Conservation (phyloP, 2,329 filamentous ascomycete species). For the Aspergillus neotritici region DNA sequence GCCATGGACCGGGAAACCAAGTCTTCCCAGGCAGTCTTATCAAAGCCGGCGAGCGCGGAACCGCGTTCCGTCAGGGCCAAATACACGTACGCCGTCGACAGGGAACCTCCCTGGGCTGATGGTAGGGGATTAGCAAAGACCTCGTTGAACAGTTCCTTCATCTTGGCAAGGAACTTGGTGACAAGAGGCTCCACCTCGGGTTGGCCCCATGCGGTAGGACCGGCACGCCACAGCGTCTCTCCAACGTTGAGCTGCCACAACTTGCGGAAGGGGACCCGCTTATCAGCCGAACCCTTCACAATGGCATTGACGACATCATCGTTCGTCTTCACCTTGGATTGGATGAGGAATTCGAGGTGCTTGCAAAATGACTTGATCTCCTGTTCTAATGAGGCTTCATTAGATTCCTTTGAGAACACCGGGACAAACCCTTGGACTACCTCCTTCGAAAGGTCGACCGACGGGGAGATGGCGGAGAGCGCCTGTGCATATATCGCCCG, state of each 20-base stretch:
- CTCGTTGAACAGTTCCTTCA: constrained; percentile 66
- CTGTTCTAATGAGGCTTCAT: constrained; percentile 71
- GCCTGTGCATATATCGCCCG: constrained; percentile 77
- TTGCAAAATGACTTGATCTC: constrained; percentile 67
- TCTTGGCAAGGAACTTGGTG: constrained; percentile 47
- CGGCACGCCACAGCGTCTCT: constrained; percentile 59
- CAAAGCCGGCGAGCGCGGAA: constrained; percentile 49
- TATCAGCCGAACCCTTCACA: constrained; percentile 77
- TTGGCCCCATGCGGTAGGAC: constrained; percentile 44
- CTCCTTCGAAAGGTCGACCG: constrained; percentile 58
- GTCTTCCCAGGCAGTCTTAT: constrained; percentile 45
- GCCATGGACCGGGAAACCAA: constrained; percentile 61
- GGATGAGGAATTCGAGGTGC: constrained; percentile 59
- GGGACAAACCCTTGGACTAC: constrained; percentile 61
- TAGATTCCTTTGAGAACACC: constrained; percentile 76
- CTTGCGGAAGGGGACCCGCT: constrained; percentile 69
- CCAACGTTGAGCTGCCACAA: constrained; percentile 74
- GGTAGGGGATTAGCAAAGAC: constrained; percentile 69
- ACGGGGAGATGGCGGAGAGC: constrained; percentile 60
- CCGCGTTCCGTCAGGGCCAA: constrained; percentile 56
- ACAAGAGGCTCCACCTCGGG: constrained; percentile 45
- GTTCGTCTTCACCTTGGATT: constrained; percentile 56
- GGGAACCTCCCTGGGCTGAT: constrained; percentile 74
- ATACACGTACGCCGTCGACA: constrained; percentile 71
- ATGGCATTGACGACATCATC: constrained; percentile 65